Conservation (phyloP, 2,329 filamentous ascomycete genomes). For the Cladorrhinum sp. region DNA sequence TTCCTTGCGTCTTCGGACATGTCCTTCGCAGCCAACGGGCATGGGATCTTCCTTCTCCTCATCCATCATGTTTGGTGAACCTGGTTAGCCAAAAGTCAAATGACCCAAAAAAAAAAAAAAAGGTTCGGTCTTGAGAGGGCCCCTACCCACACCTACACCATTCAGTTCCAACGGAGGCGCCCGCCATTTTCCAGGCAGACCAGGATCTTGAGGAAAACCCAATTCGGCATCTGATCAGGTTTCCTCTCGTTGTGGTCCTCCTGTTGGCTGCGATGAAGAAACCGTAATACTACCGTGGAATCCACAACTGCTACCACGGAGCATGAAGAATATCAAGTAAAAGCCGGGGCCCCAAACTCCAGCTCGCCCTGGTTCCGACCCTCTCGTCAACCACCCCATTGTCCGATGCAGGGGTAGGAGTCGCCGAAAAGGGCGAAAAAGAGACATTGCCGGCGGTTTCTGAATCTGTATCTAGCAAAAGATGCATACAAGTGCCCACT, state of each 20-base stretch:
- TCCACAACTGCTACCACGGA: not conserved
- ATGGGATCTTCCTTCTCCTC: not conserved
- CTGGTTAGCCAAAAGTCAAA: slow-evolving; percentile 8
- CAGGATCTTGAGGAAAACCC: not conserved
- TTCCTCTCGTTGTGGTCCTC: not conserved
- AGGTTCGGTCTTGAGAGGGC: not conserved
- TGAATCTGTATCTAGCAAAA: not conserved
- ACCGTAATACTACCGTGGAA: not conserved
- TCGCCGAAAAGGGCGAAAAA: not conserved
- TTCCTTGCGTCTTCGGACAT: not conserved
- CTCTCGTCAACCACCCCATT: not conserved
- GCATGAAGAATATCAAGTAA: not conserved
- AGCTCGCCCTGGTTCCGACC: not conserved
- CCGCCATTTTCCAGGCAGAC: not conserved
- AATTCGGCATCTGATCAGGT: slow-evolving; percentile 20
- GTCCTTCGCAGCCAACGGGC: not conserved
- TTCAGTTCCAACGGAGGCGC: slow-evolving; percentile 2
- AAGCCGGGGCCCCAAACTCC: not conserved
- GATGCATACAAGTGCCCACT: not conserved
- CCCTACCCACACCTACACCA: not conserved
- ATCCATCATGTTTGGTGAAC: not conserved
- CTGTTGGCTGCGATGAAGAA: not conserved
- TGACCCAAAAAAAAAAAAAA: not conserved
- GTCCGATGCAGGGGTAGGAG: not conserved
- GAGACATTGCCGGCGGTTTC: not conserved